Evolutionary conservation across 768 basidiomycete genomes (phyloP).

Genomic region (Pholiota conissans): DNA sequence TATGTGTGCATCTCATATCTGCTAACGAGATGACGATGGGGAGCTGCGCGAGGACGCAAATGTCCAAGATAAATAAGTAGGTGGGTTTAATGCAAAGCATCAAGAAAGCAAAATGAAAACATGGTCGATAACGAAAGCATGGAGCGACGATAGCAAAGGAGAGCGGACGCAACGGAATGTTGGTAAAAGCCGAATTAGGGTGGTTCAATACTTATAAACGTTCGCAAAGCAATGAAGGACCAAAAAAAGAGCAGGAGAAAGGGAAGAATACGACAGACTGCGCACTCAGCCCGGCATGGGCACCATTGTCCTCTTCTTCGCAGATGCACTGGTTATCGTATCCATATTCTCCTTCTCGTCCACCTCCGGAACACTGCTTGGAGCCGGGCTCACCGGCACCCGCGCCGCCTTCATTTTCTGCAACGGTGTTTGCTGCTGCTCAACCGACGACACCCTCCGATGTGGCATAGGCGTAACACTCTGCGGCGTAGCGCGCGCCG

Average conservation of each 20-base stretch:
- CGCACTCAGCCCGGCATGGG: slow-evolving; percentile 27
- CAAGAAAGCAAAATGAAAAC: slow-evolving; percentile 11
- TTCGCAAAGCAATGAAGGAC: background rate
- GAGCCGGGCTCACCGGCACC: slow-evolving; percentile 33
- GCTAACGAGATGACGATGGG: background rate
- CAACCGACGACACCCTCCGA: slow-evolving; percentile 33
- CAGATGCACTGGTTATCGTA: slow-evolving; percentile 14
- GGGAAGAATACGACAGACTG: background rate
- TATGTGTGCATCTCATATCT: background rate
- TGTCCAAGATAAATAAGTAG: background rate
- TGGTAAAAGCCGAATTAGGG: background rate
- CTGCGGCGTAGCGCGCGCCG: slow-evolving; percentile 22
- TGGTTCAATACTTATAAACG: background rate
- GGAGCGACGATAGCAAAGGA: background rate
- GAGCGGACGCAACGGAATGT: background rate
- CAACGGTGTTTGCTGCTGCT: slow-evolving; percentile 25
- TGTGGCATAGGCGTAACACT: slow-evolving; percentile 32
- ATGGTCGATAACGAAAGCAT: slow-evolving; percentile 5
- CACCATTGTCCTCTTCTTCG: slow-evolving; percentile 31
- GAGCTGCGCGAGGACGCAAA: background rate
- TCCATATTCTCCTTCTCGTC: slow-evolving; percentile 65
- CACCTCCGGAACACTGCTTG: slow-evolving; percentile 38
- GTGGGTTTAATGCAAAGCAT: slow-evolving; percentile 3
- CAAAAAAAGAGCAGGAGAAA: background rate
- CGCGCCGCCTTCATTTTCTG: slow-evolving; percentile 31